Conservation (phyloP, 208 protist genomes). For the Angomonas ambiguus region DNA sequence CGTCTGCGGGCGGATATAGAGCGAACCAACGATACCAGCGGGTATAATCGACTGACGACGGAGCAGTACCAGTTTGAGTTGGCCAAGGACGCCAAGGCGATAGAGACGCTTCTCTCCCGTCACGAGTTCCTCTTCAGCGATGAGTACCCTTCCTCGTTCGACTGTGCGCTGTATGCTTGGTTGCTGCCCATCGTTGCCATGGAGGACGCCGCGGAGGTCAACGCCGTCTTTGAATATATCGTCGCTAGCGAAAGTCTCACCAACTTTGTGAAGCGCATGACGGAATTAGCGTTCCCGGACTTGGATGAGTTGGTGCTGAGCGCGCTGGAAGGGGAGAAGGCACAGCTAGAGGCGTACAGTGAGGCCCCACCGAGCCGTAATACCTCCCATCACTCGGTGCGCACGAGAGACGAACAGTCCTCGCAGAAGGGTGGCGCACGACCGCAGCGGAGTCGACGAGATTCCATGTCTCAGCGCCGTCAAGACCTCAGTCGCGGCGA, state of each 20-base stretch:
- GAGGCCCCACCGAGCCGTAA: neutral
- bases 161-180: slow-evolving; percentile 64
- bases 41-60: slow-evolving; percentile 29
- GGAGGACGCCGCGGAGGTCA: slow-evolving; percentile 32
- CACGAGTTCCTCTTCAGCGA: slow-evolving; percentile 41
- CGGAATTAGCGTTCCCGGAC: slow-evolving; percentile 40
- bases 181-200: slow-evolving; percentile 53
- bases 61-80: slow-evolving; percentile 53
- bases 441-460: neutral
- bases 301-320: slow-evolving; percentile 18
- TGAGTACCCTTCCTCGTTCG: slow-evolving; percentile 35
- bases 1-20: slow-evolving; percentile 24
- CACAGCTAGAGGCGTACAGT: neutral
- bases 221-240: slow-evolving; percentile 38
- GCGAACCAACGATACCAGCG: slow-evolving; percentile 19
- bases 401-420: too few relatives aligned
- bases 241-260: slow-evolving; percentile 42
- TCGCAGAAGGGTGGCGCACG: neutral
- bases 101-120: slow-evolving; percentile 39
- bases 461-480: neutral
- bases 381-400: too few relatives aligned
- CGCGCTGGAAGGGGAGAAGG: neutral
- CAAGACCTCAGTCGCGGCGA: neutral
- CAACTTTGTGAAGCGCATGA: slow-evolving; percentile 52
- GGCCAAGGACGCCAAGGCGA: slow-evolving; percentile 35